Conservation (phyloP, 2,329 filamentous ascomycete species). For the Iodosphaeria phyllophila region DNA sequence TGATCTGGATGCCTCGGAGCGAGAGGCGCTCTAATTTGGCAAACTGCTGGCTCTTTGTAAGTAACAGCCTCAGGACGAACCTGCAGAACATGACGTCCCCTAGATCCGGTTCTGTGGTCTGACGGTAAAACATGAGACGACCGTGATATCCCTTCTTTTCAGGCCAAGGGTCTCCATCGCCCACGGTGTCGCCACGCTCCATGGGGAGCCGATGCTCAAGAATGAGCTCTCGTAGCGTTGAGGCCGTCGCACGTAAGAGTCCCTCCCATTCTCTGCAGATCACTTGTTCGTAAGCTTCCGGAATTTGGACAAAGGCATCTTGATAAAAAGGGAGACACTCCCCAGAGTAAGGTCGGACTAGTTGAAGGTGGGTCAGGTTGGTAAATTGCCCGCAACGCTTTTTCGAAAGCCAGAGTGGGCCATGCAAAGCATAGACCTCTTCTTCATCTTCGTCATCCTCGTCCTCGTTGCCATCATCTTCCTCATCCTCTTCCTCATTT, state of each 20-base stretch:
- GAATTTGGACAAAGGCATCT: background rate
- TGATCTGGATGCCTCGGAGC: conserved; percentile 2
- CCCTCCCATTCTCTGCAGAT: conserved; percentile 1
- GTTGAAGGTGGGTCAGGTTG: conserved; percentile 2
- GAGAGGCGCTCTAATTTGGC: conserved; percentile 1
- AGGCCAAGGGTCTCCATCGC: background rate
- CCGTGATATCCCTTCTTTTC: background rate
- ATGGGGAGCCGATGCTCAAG: conserved; percentile 2
- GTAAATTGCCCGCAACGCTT: background rate
- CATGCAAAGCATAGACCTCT: background rate
- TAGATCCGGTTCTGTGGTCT: background rate
- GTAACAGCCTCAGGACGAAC: conserved; percentile 1
- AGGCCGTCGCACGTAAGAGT: background rate
- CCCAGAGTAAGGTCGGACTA: conserved; percentile 1
- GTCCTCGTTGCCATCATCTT: background rate
- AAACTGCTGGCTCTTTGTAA: conserved; percentile 1
- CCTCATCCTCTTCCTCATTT: background rate
- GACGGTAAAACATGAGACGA: too few species aligned
- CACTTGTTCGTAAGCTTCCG: conserved; percentile 1
- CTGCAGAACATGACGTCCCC: conserved; percentile 2
- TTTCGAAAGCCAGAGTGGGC: background rate
- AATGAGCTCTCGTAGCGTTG: conserved; percentile 2
- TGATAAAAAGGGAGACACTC: too few species aligned
- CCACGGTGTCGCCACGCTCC: background rate
- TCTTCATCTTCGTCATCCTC: background rate